Conservation (phyloP, 805 yeast genomes). For the Candida ponderosae region DNA sequence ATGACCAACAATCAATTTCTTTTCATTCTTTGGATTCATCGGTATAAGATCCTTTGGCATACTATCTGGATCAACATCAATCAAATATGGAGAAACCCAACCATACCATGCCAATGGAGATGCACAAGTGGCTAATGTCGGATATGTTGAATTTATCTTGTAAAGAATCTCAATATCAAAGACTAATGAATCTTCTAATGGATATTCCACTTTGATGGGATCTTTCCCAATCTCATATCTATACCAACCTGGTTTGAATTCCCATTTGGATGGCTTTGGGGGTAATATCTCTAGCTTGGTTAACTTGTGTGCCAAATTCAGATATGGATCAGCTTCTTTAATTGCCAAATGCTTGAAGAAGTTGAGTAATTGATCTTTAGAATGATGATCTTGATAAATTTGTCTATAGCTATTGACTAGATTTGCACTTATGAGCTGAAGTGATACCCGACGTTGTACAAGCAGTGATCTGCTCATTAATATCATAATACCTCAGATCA, state of each 20-base stretch:
- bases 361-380: background rate
- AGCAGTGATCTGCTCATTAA: no score
- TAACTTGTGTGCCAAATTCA: background rate
- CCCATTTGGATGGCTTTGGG: conserved; percentile 41
- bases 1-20: conserved; percentile 70
- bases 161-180: conserved; percentile 84
- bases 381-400: no score
- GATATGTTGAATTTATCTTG: conserved; percentile 50
- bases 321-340: background rate
- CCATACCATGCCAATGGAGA: conserved; percentile 77
- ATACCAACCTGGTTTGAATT: conserved; percentile 64
- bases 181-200: conserved; percentile 59
- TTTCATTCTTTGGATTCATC: conserved; percentile 36
- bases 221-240: conserved; percentile 46
- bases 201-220: conserved; percentile 53
- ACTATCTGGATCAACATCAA: conserved; percentile 33
- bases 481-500: no score
- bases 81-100: conserved; percentile 83
- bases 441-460: no score
- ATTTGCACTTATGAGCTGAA: no score
- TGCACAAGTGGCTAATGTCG: conserved; percentile 75
- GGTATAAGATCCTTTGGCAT: conserved; percentile 58
- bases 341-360: no score
- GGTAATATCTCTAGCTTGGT: conserved; percentile 27
- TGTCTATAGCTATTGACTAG: no score